phyloP scores from a whole-genome alignment of 2,329 filamentous ascomycete species.

The Rutstroemia sydowiana region DNA sequence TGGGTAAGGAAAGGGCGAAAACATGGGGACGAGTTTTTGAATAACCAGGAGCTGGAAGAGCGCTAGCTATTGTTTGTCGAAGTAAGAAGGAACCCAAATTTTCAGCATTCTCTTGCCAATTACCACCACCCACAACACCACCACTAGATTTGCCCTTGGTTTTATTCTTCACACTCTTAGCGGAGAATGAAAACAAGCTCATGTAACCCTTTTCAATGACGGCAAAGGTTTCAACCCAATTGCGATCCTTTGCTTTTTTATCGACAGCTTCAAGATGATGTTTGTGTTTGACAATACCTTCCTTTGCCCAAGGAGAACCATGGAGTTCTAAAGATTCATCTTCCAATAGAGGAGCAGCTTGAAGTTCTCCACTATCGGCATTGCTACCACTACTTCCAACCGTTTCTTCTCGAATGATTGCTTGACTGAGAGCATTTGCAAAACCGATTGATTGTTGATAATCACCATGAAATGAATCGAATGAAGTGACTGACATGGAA shows the following conservation, averaged over 20 bases:
- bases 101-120: constrained; percentile 97
- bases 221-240: constrained; percentile 92
- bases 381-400: constrained; percentile 40
- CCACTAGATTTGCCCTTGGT: constrained; percentile 45
- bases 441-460: constrained; percentile 97
- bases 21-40: constrained; percentile 86
- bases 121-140: constrained; percentile 81
- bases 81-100: constrained; percentile 81
- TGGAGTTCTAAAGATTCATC: constrained; percentile 88
- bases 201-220: constrained; percentile 93
- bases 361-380: constrained; percentile 31
- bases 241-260: constrained; percentile 87
- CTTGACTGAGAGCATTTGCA: constrained; percentile 90
- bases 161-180: constrained; percentile 67
- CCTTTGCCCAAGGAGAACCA: constrained; percentile 97
- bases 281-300: constrained; percentile 92
- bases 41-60: constrained; percentile 84
- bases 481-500: constrained; percentile 86
- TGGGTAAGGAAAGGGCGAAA: constrained; percentile 87
- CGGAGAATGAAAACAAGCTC: constrained; percentile 87
- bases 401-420: constrained; percentile 85
- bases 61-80: constrained; percentile 84
- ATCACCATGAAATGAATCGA: constrained; percentile 72
- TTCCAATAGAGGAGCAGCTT: constrained; percentile 63
- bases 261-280: constrained; percentile 88